A percentile compares a stretch with the other conserved stretches of the same genome.
phyloP scores from a whole-genome alignment of 305 asterid genomes.

The Fraxinus platypoda region DNA sequence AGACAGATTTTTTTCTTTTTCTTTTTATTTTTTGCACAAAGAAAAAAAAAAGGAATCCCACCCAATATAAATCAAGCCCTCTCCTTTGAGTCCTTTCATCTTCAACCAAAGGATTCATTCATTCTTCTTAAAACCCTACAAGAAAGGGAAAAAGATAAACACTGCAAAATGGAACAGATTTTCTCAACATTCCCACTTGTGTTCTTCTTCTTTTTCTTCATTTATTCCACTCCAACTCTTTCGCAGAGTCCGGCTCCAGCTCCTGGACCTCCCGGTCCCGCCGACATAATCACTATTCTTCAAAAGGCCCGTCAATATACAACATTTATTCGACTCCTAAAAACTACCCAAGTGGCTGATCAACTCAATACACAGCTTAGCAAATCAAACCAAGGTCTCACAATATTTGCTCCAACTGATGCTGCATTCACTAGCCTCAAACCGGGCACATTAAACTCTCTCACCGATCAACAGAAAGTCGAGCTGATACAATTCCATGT shows the following conservation, averaged over 20 bases:
- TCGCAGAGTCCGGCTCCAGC: conserved; percentile 48
- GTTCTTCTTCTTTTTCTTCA: conserved; percentile 27
- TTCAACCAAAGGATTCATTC: conserved; percentile 8
- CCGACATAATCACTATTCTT: conserved; percentile 42
- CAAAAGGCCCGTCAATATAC: conserved; percentile 42
- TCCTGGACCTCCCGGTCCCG: conserved; percentile 35
- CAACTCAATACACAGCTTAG: conserved; percentile 44
- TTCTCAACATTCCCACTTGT: conserved; percentile 14
- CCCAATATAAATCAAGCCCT: conserved; percentile 23
- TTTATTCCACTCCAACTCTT: conserved; percentile 19
- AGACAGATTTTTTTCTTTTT: not conserved
- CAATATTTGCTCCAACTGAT: conserved; percentile 58
- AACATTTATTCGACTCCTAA: conserved; percentile 38
- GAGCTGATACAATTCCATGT: conserved; percentile 58
- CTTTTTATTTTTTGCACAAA: not conserved
- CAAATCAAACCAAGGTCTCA: conserved; percentile 54
- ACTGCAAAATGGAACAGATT: conserved; percentile 22
- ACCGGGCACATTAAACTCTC: conserved; percentile 48
- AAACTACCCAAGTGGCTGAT: conserved; percentile 38
- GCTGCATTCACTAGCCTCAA: conserved; percentile 49
- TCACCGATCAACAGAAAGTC: conserved; percentile 45
- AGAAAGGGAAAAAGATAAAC: not conserved
- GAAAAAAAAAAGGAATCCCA: not conserved
- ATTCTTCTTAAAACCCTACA: conserved; percentile 2
- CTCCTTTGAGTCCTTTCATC: not conserved